A percentile compares a stretch with the other conserved stretches of the same genome.
phyloP scores from a whole-genome alignment of 2,329 filamentous ascomycete species.

The Colletotrichum viniferum region DNA sequence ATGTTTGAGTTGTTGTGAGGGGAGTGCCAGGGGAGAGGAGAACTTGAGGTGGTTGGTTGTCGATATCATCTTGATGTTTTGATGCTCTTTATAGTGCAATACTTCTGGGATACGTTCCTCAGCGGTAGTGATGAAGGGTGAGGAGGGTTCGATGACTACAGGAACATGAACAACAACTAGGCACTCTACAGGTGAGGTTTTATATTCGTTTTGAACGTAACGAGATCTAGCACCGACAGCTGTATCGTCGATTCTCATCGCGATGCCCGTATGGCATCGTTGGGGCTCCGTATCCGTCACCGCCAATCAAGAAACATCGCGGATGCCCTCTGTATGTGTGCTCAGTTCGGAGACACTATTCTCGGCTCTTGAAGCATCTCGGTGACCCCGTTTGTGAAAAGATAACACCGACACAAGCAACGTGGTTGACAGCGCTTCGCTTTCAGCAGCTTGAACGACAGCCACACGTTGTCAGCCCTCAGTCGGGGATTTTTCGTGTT shows the following conservation, averaged over 20 bases:
- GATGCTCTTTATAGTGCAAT: rapidly evolving
- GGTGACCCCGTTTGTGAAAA: neutral
- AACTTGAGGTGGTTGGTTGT: neutral
- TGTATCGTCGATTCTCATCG: neutral
- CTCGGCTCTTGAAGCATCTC: neutral
- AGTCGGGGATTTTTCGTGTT: neutral
- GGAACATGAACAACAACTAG: neutral
- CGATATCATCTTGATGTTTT: neutral
- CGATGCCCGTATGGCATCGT: neutral
- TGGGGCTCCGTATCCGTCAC: neutral
- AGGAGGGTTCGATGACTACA: neutral
- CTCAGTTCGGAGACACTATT: neutral
- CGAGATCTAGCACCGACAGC: neutral
- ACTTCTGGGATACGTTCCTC: rapidly evolving
- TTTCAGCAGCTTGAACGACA: neutral
- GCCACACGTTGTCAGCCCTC: neutral
- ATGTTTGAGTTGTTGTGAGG: neutral
- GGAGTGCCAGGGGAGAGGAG: neutral
- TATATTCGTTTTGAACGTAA: neutral
- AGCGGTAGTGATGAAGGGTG: neutral
- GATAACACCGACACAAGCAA: neutral
- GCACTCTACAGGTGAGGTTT: neutral
- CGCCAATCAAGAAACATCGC: neutral
- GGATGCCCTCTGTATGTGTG: neutral
- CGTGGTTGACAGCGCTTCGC: neutral